Percentiles rank a stretch among this genome's conserved stretches.
These are phyloP conservation scores for Gigaspora rosea DNA, from an alignment of 192 early-diverging fungal genomes.

Conservation along the genomic window DNA sequence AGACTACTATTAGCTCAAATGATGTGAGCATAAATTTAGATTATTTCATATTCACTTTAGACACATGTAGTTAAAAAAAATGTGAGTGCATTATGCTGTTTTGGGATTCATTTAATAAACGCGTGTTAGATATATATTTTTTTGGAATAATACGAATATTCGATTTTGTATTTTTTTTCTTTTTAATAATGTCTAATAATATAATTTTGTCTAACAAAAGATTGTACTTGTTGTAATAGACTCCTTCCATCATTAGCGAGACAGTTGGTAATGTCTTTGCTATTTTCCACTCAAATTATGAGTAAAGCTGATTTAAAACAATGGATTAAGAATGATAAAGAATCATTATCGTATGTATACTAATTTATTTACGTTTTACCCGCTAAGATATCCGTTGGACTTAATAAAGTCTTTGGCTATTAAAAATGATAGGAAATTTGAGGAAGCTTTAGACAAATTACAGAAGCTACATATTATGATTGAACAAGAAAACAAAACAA, in stretches of 20 bases:
- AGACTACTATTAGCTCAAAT: too few relatives aligned
- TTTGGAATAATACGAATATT: too few relatives aligned
- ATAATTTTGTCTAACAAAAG: neutral
- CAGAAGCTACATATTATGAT: constrained; percentile 70
- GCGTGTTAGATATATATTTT: too few relatives aligned
- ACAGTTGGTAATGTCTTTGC: constrained; percentile 87
- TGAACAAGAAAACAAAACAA: constrained; percentile 49
- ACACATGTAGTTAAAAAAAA: too few relatives aligned
- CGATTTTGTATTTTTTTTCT: neutral
- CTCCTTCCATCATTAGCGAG: constrained; percentile 84
- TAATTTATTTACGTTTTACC: too few relatives aligned
- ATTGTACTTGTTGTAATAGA: constrained; percentile 26
- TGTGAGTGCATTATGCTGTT: too few relatives aligned
- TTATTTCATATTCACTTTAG: too few relatives aligned
- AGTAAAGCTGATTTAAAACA: constrained; percentile 58
- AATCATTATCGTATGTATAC: constrained; percentile 26
- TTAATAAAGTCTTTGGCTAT: too few relatives aligned
- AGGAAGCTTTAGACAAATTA: constrained; percentile 69
- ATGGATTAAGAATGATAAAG: constrained; percentile 57
- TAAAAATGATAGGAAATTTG: constrained; percentile 49
- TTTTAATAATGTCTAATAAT: neutral
- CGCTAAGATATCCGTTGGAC: too few relatives aligned
- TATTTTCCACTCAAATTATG: constrained; percentile 61
- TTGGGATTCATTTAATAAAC: too few relatives aligned
- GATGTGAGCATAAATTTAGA: too few relatives aligned